A percentile compares a stretch with the other conserved stretches of the same genome.
Evolutionary conservation across 371 early-diverging fungal genomes (phyloP).

Genomic region (Mucor velutinosus): DNA sequence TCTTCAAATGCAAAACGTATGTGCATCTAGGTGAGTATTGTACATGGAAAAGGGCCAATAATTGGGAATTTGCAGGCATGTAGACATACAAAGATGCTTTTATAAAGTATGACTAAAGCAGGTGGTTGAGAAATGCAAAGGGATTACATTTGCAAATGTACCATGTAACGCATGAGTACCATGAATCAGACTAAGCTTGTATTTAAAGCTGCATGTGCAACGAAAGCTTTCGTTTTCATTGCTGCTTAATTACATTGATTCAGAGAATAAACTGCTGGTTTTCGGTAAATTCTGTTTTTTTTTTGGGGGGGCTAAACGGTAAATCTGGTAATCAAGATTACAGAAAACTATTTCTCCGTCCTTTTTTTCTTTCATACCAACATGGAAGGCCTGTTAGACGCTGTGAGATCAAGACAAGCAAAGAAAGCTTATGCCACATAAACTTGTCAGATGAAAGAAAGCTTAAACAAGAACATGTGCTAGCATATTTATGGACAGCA

Average conservation of each 20-base stretch:
- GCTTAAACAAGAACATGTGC: background rate
- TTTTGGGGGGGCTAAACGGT: background rate
- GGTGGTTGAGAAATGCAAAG: background rate
- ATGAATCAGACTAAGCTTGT: background rate
- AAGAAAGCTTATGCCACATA: background rate
- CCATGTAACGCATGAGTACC: background rate
- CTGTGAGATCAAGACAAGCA: background rate
- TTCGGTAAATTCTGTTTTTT: background rate
- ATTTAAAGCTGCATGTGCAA: background rate
- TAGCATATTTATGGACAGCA: background rate
- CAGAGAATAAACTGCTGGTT: background rate
- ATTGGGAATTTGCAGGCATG: too few relatives aligned
- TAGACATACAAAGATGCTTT: too few relatives aligned
- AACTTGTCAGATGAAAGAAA: background rate
- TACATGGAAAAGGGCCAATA: too few relatives aligned
- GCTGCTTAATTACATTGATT: background rate
- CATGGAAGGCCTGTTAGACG: too few relatives aligned
- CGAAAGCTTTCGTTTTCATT: background rate
- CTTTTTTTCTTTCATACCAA: background rate
- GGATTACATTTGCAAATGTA: background rate
- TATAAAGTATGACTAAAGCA: too few relatives aligned
- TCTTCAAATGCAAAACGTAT: background rate
- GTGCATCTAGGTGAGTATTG: too few relatives aligned
- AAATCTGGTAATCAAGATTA: background rate
- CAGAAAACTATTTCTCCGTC: background rate